Evolutionary conservation across 139 green algal species (phyloP).

Genomic region (Chlamydomonas applanata): DNA sequence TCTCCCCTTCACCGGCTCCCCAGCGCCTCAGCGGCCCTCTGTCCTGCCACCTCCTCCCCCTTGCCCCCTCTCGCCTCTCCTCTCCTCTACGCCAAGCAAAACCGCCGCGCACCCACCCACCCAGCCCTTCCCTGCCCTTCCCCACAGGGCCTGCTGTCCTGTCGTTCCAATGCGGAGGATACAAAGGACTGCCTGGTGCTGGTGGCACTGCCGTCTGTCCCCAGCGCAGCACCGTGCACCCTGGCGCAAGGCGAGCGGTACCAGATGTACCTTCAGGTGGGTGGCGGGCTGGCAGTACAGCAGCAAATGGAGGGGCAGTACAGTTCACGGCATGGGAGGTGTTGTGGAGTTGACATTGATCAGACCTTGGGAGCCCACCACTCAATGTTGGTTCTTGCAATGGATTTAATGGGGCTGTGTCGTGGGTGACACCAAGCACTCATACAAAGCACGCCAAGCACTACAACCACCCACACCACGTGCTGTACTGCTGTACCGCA

Average conservation of each 20-base stretch:
- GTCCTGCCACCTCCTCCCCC: no score
- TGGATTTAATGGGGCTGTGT: no score
- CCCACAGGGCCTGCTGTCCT: slow-evolving; percentile 14
- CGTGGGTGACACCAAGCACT: no score
- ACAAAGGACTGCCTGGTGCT: slow-evolving; percentile 31
- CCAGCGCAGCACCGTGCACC: slow-evolving; percentile 14
- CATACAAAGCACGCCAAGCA: no score
- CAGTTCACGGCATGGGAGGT: no score
- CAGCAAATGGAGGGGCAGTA: not conserved
- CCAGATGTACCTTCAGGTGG: slow-evolving; percentile 31
- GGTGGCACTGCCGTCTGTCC: not conserved
- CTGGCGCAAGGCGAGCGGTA: slow-evolving; percentile 28
- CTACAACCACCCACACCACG: no score
- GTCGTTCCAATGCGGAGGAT: slow-evolving; percentile 21
- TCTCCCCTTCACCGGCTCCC: no score
- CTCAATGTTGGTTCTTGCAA: not conserved
- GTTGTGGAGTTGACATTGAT: no score
- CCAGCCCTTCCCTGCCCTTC: not conserved
- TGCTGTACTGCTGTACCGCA: not conserved
- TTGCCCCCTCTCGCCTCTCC: no score
- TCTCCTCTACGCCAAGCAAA: no score
- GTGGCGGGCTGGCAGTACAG: not conserved
- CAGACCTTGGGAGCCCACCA: not conserved
- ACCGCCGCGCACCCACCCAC: not conserved
- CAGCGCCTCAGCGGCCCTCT: no score